phyloP scores from a whole-genome alignment of 768 basidiomycete genomes.

The Leccinum fibrillosum region DNA sequence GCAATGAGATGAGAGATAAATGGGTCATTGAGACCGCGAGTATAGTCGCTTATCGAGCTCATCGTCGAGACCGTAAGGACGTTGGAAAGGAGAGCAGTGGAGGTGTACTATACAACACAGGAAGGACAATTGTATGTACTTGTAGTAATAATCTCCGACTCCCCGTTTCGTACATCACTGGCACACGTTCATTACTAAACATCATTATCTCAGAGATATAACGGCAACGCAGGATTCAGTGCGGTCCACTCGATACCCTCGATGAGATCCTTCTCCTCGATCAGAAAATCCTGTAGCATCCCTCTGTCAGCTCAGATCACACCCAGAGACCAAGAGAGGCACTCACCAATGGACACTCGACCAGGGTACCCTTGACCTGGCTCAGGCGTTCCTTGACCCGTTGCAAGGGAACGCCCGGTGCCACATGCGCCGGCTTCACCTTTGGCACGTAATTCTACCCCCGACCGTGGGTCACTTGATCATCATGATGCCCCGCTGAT shows the following conservation, averaged over 20 bases:
- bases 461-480: constrained; percentile 6
- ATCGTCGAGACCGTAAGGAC: constrained; percentile 27
- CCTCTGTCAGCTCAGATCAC: constrained; percentile 6
- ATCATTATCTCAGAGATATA: constrained; percentile 54
- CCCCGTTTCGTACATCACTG: neutral
- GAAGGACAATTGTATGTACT: neutral
- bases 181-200: neutral
- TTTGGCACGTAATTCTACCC: constrained; percentile 71
- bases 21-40: constrained; percentile 27
- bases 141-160: constrained; percentile 19
- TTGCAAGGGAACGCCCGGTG: constrained; percentile 57
- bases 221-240: constrained; percentile 73
- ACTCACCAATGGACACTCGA: constrained; percentile 70
- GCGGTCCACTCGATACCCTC: constrained; percentile 70
- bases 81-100: neutral
- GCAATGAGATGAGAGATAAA: constrained; percentile 56
- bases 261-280: constrained; percentile 71
- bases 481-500: neutral
- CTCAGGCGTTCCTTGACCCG: constrained; percentile 75
- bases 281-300: constrained; percentile 69
- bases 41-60: constrained; percentile 29
- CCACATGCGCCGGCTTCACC: constrained; percentile 78
- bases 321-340: neutral
- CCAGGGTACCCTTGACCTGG: constrained; percentile 67
- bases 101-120: constrained; percentile 7